These are phyloP conservation scores for Cladophialophora immunda DNA, from an alignment of 2,329 filamentous ascomycete genomes.

Conservation along the genomic window DNA sequence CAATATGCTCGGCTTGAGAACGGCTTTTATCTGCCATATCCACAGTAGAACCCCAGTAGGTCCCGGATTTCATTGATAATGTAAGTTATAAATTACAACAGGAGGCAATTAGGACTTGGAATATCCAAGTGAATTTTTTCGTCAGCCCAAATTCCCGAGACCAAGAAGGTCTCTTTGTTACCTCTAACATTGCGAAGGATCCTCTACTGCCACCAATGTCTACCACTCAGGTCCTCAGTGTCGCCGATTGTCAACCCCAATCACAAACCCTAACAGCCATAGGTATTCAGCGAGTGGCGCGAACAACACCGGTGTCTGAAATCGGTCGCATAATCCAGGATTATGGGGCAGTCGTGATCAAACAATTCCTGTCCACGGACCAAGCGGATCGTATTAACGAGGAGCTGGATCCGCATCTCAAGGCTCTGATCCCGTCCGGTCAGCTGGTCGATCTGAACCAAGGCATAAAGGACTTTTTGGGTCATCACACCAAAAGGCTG, in stretches of 20 bases:
- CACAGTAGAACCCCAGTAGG: neutral
- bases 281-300: neutral
- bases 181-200: neutral
- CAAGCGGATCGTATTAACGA: neutral
- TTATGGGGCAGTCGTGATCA: neutral
- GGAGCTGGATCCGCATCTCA: neutral
- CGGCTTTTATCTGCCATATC: neutral
- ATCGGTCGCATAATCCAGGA: neutral
- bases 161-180: neutral
- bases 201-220: neutral
- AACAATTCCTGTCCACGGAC: neutral
- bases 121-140: neutral
- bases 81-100: neutral
- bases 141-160: neutral
- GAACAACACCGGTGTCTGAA: neutral
- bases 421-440: neutral
- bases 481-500: neutral
- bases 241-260: neutral
- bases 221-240: neutral
- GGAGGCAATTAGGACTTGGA: neutral
- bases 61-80: neutral
- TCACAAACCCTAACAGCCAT: neutral
- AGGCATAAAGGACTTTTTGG: neutral
- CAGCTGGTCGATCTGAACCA: neutral
- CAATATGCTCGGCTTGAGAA: neutral